A percentile compares a stretch with the other conserved stretches of the same genome.
Evolutionary conservation across 2,329 filamentous ascomycete species (phyloP).

Genomic region (Bretziella fagacearum): DNA sequence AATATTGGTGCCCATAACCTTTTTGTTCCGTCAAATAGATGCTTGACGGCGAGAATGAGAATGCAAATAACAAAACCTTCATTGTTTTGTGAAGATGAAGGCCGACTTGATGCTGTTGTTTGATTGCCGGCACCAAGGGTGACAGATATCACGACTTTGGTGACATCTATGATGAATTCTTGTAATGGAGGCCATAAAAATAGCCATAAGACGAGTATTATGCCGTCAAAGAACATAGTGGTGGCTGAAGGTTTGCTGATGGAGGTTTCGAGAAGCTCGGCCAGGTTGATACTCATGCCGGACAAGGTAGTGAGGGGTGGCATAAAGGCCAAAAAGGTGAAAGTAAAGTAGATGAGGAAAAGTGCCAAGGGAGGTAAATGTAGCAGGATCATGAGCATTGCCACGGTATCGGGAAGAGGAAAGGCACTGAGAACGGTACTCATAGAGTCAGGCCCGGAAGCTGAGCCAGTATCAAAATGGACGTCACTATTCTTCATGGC

Average conservation of each 20-base stretch:
- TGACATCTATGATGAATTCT: constrained; percentile 73
- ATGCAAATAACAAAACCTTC: constrained; percentile 22
- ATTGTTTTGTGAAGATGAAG: constrained; percentile 29
- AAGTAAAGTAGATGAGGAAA: constrained; percentile 78
- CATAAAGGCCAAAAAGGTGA: constrained; percentile 84
- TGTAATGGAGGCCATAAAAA: constrained; percentile 78
- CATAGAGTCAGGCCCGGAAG: constrained; percentile 43
- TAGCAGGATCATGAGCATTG: constrained; percentile 88
- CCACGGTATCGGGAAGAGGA: constrained; percentile 85
- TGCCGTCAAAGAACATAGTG: constrained; percentile 23
- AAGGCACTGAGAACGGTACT: constrained; percentile 79
- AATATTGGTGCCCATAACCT: constrained; percentile 11
- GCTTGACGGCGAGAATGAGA: constrained; percentile 5
- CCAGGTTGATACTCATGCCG: constrained; percentile 64
- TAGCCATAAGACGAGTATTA: constrained; percentile 39
- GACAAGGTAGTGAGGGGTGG: constrained; percentile 64
- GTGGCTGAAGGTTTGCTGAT: constrained; percentile 72
- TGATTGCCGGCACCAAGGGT: constrained; percentile 52
- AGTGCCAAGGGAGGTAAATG: constrained; percentile 79
- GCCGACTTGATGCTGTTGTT: not conserved
- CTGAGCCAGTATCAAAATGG: constrained; percentile 52
- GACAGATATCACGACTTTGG: constrained; percentile 83
- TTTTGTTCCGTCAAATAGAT: constrained; percentile 9
- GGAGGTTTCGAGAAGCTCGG: constrained; percentile 80
- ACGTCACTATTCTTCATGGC: constrained; percentile 49